Evolutionary conservation across 2,329 filamentous ascomycete species (phyloP).

Genomic region (Pyrenophora seminiperda): DNA sequence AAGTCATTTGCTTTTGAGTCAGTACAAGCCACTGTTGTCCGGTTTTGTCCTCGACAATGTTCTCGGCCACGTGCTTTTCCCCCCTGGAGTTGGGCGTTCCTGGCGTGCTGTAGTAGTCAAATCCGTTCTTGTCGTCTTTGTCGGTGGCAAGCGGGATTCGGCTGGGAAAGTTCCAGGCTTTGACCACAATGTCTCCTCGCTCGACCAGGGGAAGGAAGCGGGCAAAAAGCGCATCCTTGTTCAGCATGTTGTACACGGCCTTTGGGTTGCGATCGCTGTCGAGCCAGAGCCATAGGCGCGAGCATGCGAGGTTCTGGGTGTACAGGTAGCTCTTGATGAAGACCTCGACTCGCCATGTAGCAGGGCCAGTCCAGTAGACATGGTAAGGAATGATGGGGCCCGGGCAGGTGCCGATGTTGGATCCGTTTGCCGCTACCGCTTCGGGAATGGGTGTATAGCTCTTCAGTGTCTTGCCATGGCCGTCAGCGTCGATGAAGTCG

Average conservation of each 20-base stretch:
- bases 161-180: conserved; percentile 60
- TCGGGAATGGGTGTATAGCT: conserved; percentile 48
- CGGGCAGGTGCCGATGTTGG: conserved; percentile 56
- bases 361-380: conserved; percentile 62
- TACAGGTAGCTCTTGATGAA: conserved; percentile 64
- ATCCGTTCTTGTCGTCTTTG: conserved; percentile 55
- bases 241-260: conserved; percentile 58
- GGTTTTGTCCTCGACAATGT: conserved; percentile 55
- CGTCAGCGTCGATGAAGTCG: conserved; percentile 52
- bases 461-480: conserved; percentile 47
- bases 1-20: conserved; percentile 62
- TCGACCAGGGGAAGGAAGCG: conserved; percentile 61
- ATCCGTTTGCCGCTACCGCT: conserved; percentile 46
- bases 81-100: conserved; percentile 52
- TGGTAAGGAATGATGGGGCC: conserved; percentile 63
- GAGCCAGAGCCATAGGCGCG: conserved; percentile 60
- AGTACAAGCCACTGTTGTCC: conserved; percentile 61
- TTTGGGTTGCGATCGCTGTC: conserved; percentile 59
- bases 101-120: conserved; percentile 56
- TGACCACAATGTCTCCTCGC: conserved; percentile 58
- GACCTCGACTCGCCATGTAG: conserved; percentile 62
- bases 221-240: conserved; percentile 57
- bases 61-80: conserved; percentile 55
- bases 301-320: conserved; percentile 62
- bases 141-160: conserved; percentile 58